These are phyloP conservation scores for Mucor plumbeus DNA, from an alignment of 371 early-diverging fungal species.

Conservation along the genomic window DNA sequence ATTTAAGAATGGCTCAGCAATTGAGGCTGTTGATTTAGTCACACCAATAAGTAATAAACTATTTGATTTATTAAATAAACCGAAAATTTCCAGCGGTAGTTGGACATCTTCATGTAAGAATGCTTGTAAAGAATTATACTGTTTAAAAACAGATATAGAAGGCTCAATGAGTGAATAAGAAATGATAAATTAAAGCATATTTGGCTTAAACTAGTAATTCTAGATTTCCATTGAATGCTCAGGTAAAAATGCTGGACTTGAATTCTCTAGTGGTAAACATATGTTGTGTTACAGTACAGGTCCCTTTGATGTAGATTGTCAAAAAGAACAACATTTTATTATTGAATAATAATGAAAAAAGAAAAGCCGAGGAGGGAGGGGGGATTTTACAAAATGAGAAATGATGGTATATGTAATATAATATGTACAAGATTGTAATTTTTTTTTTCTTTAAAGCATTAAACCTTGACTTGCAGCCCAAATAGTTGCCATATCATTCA, in stretches of 20 bases:
- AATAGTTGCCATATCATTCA: constrained; percentile 31
- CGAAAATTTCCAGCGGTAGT: constrained; percentile 13
- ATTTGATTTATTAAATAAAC: constrained; percentile 4
- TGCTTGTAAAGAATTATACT: constrained; percentile 8
- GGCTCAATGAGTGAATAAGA: constrained; percentile 1
- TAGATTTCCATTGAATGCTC: constrained; percentile 17
- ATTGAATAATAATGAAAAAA: background rate
- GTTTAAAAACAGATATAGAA: constrained; percentile 10
- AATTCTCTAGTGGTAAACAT: constrained; percentile 12
- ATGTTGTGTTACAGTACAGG: constrained; percentile 17
- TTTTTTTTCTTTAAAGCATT: constrained; percentile 12
- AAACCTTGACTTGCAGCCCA: constrained; percentile 48
- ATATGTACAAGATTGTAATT: background rate
- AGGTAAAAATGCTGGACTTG: constrained; percentile 18
- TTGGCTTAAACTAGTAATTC: no score
- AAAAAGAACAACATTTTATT: background rate
- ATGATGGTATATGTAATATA: background rate
- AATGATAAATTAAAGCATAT: no score
- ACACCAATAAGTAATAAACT: background rate
- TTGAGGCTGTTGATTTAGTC: background rate
- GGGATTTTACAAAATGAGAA: background rate
- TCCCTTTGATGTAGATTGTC: constrained; percentile 21
- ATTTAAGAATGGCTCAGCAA: background rate
- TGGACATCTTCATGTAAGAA: constrained; percentile 22
- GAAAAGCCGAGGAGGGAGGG: background rate